These are phyloP conservation scores for Fraxinus greggii DNA, from an alignment of 305 asterid genomes.

Conservation along the genomic window DNA sequence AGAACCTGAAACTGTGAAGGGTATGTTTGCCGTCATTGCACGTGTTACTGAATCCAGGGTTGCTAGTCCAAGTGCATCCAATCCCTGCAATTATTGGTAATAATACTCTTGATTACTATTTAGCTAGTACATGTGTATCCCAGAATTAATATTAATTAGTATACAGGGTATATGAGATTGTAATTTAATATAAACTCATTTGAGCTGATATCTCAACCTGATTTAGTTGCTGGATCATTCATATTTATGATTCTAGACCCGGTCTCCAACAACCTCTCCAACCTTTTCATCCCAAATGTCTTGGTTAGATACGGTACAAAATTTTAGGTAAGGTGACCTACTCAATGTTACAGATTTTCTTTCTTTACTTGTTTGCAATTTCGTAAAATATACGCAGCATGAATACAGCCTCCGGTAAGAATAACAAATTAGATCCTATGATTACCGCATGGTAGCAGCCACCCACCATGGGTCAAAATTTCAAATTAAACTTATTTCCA, in stretches of 20 bases:
- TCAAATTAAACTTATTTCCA: neutral
- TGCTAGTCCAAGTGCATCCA: slow-evolving; percentile 90
- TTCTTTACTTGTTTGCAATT: neutral
- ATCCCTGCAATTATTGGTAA: slow-evolving; percentile 52
- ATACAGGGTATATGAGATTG: neutral
- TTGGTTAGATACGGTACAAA: neutral
- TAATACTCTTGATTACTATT: neutral
- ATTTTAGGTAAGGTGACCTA: neutral
- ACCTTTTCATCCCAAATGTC: neutral
- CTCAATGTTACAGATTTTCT: neutral
- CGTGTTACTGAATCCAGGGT: slow-evolving; percentile 61
- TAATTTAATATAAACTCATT: neutral
- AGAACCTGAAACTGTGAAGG: slow-evolving; percentile 49
- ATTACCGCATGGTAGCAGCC: neutral
- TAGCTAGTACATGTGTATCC: neutral
- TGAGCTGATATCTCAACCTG: slow-evolving; percentile 10
- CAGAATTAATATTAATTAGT: neutral
- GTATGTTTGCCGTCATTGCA: slow-evolving; percentile 48
- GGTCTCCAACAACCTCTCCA: neutral
- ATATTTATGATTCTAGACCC: neutral
- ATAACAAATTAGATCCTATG: neutral
- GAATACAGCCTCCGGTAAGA: neutral
- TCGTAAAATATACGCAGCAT: neutral
- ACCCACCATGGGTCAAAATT: neutral
- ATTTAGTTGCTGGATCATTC: neutral